A percentile compares a stretch with the other conserved stretches of the same genome.
Evolutionary conservation across 345 rosid genomes (phyloP).

Genomic region (Hibiscus tridactylites): DNA sequence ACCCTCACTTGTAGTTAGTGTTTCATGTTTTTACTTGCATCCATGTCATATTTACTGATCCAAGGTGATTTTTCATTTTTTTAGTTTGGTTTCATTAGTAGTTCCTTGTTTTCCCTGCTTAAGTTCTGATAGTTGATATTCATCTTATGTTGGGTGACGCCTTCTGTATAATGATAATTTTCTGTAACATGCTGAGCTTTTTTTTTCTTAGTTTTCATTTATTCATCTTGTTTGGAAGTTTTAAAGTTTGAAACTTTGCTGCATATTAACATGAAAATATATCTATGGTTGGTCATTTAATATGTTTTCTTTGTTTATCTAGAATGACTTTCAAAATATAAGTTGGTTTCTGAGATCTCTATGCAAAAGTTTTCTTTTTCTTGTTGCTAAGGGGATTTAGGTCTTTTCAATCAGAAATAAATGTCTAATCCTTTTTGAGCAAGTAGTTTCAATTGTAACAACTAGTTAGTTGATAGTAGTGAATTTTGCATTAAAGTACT

Average conservation of each 20-base stretch:
- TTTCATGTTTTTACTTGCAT: not conserved
- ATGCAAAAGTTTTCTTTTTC: not conserved
- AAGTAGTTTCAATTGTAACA: not conserved
- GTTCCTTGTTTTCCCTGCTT: not conserved
- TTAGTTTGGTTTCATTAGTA: not conserved
- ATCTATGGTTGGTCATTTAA: not conserved
- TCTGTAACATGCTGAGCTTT: not conserved
- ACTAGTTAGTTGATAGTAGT: not conserved
- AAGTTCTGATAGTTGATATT: not conserved
- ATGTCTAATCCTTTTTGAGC: not conserved
- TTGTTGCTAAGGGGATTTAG: not conserved
- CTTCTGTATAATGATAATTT: not conserved
- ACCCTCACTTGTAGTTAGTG: not conserved
- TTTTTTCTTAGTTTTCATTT: not conserved
- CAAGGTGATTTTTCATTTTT: not conserved
- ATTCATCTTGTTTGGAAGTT: not conserved
- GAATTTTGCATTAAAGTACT: not conserved
- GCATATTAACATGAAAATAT: not conserved
- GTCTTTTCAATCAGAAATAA: not conserved
- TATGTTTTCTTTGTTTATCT: not conserved
- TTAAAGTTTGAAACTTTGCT: not conserved
- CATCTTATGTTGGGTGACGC: not conserved
- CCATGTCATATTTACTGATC: constrained; percentile 5
- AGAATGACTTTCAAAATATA: not conserved
- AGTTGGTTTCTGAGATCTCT: not conserved